Conservation (phyloP, 345 rosid species). For the Nasturtium officinale region DNA sequence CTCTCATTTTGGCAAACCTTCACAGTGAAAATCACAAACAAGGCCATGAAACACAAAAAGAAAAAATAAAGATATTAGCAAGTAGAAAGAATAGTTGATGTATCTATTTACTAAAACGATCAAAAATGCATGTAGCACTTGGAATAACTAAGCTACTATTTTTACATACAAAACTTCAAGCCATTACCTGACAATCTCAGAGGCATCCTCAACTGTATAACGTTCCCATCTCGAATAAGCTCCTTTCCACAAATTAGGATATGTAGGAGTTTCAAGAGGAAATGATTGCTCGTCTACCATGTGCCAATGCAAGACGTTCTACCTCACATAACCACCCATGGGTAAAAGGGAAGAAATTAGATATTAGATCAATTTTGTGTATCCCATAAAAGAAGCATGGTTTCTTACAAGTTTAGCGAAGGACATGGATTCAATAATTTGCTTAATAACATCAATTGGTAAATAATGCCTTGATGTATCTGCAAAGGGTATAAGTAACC, state of each 20-base stretch:
- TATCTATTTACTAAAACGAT: background rate
- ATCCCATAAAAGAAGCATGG: constrained; percentile 24
- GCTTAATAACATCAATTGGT: constrained; percentile 78
- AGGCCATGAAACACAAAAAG: constrained; percentile 2
- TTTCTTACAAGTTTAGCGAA: constrained; percentile 85
- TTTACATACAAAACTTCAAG: constrained; percentile 11
- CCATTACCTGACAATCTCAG: constrained; percentile 79
- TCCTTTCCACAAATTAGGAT: constrained; percentile 88
- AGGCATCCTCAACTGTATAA: constrained; percentile 89
- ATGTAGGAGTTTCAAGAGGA: constrained; percentile 86
- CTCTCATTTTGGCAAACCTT: constrained; percentile 96
- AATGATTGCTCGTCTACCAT: constrained; percentile 88
- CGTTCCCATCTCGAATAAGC: constrained; percentile 89
- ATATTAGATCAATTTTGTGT: background rate
- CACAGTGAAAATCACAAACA: constrained; percentile 43
- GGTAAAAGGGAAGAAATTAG: constrained; percentile 35
- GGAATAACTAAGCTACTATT: background rate
- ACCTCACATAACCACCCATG: constrained; percentile 49
- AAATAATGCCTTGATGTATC: constrained; percentile 93
- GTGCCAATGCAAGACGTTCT: constrained; percentile 99
- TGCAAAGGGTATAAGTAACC: constrained; percentile 45
- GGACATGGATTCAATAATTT: constrained; percentile 89
- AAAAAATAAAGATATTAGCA: constrained; percentile 33
- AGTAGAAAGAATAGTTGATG: constrained; percentile 4
- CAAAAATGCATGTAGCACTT: background rate